Evolutionary conservation across 2,329 filamentous ascomycete species (phyloP).

Genomic region (Xylariales sp.): DNA sequence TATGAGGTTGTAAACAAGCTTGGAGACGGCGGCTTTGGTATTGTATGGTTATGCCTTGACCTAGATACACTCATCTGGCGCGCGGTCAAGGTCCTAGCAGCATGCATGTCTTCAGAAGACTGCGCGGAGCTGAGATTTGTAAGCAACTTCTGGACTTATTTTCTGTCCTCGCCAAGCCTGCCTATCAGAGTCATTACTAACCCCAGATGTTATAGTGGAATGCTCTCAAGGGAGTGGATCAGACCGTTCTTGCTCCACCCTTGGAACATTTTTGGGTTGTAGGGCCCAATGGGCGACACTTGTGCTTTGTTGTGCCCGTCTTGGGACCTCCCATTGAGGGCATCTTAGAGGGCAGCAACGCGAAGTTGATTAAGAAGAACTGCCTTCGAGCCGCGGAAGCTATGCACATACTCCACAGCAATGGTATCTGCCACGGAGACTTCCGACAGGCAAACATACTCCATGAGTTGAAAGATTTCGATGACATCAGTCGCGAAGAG

Average conservation of each 20-base stretch:
- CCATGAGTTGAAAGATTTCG: background rate
- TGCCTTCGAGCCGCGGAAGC: background rate
- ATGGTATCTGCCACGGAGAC: background rate
- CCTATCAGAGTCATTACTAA: no score
- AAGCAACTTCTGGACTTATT: no score
- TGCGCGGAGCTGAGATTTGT: no score
- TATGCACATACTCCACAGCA: background rate
- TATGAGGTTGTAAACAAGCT: constrained; percentile 8
- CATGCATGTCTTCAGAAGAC: background rate
- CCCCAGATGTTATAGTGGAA: no score
- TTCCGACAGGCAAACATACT: background rate
- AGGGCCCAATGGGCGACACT: background rate
- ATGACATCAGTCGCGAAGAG: background rate
- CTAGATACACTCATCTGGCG: background rate
- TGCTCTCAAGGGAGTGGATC: background rate
- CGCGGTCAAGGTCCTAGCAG: background rate
- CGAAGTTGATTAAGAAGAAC: background rate
- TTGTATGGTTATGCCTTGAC: constrained; percentile 9
- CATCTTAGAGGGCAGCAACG: background rate
- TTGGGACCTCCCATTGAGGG: background rate
- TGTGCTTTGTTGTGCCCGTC: background rate
- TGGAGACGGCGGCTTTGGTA: constrained; percentile 1
- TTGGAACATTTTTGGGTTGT: background rate
- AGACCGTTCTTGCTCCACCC: background rate
- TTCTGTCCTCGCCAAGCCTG: no score